A percentile compares a stretch with the other conserved stretches of the same genome.
phyloP scores from a whole-genome alignment of 495 filamentous ascomycete genomes.

The Saxophila tyrrhenica region DNA sequence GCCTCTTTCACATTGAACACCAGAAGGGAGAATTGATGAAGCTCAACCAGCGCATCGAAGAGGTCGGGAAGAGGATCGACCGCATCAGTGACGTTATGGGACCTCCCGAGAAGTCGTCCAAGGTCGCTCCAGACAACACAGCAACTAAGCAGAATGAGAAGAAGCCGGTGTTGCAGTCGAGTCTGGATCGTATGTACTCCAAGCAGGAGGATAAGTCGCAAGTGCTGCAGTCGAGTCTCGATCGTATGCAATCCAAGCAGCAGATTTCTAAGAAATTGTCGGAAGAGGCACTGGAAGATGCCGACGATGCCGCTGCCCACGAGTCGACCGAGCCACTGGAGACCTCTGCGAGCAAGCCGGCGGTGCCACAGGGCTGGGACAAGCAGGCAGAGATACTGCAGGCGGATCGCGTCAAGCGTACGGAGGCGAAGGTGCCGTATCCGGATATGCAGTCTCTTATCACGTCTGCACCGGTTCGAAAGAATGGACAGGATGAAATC shows the following conservation, averaged over 20 bases:
- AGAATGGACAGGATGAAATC: too few species aligned
- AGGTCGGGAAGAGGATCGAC: not conserved
- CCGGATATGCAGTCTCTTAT: conserved; percentile 1
- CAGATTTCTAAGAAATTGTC: not conserved
- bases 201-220: not conserved
- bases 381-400: conserved; percentile 17
- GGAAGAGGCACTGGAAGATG: not conserved
- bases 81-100: not conserved
- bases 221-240: conserved; percentile 2
- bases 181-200: too few species aligned
- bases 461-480: not conserved
- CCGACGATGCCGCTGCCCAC: conserved; percentile 16
- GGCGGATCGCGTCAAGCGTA: conserved; percentile 12
- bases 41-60: not conserved
- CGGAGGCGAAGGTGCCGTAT: conserved; percentile 1
- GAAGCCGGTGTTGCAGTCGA: too few species aligned
- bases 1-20: not conserved
- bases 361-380: conserved; percentile 9
- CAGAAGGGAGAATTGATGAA: conserved; percentile 1
- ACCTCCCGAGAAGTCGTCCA: not conserved
- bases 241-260: conserved; percentile 11
- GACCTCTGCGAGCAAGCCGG: not conserved
- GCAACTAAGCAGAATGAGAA: not conserved
- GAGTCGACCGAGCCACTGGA: conserved; percentile 19
- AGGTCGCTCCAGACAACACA: too few species aligned